Evolutionary conservation across 1,284 basidiomycete genomes (phyloP), one percentile per base, ranked within the genome.

Genomic region (Boletus semigastroideus): DNA sequence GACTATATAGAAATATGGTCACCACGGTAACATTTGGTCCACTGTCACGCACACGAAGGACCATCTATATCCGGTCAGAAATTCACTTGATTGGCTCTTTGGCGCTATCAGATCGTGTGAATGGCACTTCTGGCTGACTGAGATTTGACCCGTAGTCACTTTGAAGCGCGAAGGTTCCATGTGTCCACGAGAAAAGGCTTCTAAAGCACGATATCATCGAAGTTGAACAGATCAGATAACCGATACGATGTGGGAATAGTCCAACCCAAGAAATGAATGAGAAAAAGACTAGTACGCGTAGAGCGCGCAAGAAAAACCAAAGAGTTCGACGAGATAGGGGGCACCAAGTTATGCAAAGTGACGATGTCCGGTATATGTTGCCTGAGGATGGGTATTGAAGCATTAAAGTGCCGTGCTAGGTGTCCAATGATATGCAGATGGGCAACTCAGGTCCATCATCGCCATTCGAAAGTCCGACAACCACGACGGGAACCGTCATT

Each of bases 401-500:
- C 17, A 40, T 54, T 33, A 42, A 51, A 54, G 36, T 62, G 39
- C 13, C 17, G 22, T 57, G 59, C 42, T 41, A 59, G 51, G 42
- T 64, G 63, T 67, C 59, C 54, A 49, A 51, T 64, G 56, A 53
- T 51, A 49, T 54, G 63, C n/a, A n/a, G n/a, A n/a, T n/a, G n/a
- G n/a, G n/a, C n/a, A n/a, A n/a, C n/a, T n/a, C n/a, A n/a, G n/a
- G n/a, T 47, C 38, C 45, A 33, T 46, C 40, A 58, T 51, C 36
- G 31, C 36, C 36, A 9, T 30, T n/a, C 37, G 25, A 19, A 46
- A 46, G 33, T 51, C 49, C 41, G 20, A 48, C 17, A 39, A 46
- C 19, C 39, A 50, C 8, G 20, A 40, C 16, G 17, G 19, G 14
- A 42, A 17, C 38, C 50, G 10, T 51, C 48, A 66, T 52, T 54